Percentiles rank a stretch among this genome's conserved stretches.
Evolutionary conservation across 2,329 filamentous ascomycete genomes (phyloP).

Genomic region (Neonectria faginata): DNA sequence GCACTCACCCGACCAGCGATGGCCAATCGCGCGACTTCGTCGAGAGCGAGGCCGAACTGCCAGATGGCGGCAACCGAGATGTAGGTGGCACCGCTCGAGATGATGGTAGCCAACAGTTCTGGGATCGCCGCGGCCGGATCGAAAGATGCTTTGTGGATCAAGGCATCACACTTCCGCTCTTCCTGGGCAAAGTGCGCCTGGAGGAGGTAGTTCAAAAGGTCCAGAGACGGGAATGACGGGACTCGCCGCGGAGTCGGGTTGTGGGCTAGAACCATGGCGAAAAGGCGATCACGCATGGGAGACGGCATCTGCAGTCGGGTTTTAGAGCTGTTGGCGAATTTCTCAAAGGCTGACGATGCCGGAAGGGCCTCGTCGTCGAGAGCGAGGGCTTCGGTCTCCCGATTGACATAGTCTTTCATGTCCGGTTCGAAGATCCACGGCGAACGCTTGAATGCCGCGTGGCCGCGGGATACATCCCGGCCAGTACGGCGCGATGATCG

Average conservation of each 20-base stretch:
- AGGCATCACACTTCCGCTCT: slow-evolving; percentile 32
- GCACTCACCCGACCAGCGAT: slow-evolving; percentile 36
- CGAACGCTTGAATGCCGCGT: slow-evolving; percentile 25
- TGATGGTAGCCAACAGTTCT: slow-evolving; percentile 38
- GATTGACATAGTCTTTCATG: slow-evolving; percentile 23
- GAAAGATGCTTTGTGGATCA: slow-evolving; percentile 40
- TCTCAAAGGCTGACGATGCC: slow-evolving; percentile 9
- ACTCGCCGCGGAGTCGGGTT: slow-evolving; percentile 37
- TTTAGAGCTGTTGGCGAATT: slow-evolving; percentile 17
- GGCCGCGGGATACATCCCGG: slow-evolving; percentile 29
- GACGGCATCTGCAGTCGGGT: slow-evolving; percentile 25
- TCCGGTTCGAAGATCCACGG: slow-evolving; percentile 36
- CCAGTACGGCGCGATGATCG: slow-evolving; percentile 30
- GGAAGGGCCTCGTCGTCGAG: slow-evolving; percentile 23
- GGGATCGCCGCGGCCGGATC: slow-evolving; percentile 27
- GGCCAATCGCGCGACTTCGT: slow-evolving; percentile 32
- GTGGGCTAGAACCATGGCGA: slow-evolving; percentile 41
- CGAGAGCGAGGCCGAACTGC: slow-evolving; percentile 42
- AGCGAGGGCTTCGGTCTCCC: slow-evolving; percentile 16
- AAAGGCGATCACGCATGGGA: slow-evolving; percentile 39
- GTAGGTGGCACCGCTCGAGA: slow-evolving; percentile 38
- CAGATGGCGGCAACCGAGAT: slow-evolving; percentile 38
- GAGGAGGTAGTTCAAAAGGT: slow-evolving; percentile 37
- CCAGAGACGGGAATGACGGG: slow-evolving; percentile 41
- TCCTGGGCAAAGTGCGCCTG: slow-evolving; percentile 37